These are phyloP conservation scores for Colletotrichum trifolii DNA, from an alignment of 2,329 filamentous ascomycete species.

Conservation along the genomic window DNA sequence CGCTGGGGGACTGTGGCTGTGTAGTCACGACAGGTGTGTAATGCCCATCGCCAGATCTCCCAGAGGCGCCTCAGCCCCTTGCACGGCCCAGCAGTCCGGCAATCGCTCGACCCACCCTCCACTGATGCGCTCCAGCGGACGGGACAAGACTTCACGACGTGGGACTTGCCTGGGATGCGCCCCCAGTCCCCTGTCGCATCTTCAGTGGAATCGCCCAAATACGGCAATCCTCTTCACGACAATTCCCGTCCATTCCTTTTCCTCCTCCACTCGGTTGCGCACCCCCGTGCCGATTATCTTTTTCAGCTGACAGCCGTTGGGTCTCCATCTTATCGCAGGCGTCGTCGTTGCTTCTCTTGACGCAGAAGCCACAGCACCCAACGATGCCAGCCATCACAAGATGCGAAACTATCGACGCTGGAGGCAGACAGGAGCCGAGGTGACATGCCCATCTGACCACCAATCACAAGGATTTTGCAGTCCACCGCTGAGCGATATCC, in stretches of 20 bases:
- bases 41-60: slow-evolving; percentile 9
- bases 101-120: slow-evolving; percentile 26
- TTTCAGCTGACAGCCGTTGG: background rate
- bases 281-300: background rate
- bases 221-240: slow-evolving; percentile 32
- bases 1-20: slow-evolving; percentile 26
- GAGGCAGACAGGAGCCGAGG: background rate
- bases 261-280: slow-evolving; percentile 2
- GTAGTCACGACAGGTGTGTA: slow-evolving; percentile 7
- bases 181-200: slow-evolving; percentile 20
- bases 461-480: background rate
- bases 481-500: background rate
- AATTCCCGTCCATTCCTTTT: slow-evolving; percentile 1
- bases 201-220: slow-evolving; percentile 24
- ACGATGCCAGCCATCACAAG: slow-evolving; percentile 6
- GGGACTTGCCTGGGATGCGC: slow-evolving; percentile 17
- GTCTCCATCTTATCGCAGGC: slow-evolving; percentile 29
- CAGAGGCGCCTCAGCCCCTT: slow-evolving; percentile 9
- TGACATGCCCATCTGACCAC: background rate
- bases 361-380: background rate
- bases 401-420: background rate
- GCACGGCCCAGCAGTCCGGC: slow-evolving; percentile 35
- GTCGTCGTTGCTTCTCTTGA: slow-evolving; percentile 3
- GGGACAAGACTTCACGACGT: slow-evolving; percentile 32
- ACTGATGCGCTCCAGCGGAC: slow-evolving; percentile 18